Conservation (phyloP, 1,284 basidiomycete genomes). For the Pascua sp. region DNA sequence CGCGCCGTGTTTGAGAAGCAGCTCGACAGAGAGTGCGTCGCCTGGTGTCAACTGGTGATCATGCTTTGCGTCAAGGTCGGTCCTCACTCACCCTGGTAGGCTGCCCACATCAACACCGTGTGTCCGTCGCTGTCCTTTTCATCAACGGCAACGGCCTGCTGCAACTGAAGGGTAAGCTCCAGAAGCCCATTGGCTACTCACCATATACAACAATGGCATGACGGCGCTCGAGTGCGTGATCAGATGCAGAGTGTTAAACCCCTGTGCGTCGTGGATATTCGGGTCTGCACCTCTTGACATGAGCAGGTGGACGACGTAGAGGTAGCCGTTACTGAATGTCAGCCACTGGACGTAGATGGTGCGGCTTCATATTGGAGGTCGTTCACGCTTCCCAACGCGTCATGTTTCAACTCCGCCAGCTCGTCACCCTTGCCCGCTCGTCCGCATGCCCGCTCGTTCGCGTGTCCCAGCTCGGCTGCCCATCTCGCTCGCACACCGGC, state of each 20-base stretch:
- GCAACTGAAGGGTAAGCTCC: constrained; percentile 57
- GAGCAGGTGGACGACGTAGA: constrained; percentile 89
- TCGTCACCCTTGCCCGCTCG: no score
- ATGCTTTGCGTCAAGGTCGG: no score
- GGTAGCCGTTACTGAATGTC: constrained; percentile 71
- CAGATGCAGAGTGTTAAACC: constrained; percentile 93
- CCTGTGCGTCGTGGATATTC: constrained; percentile 83
- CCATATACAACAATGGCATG: constrained; percentile 87
- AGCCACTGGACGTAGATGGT: not conserved
- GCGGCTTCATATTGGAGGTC: no score
- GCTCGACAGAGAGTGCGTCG: constrained; percentile 88
- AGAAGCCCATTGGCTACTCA: no score
- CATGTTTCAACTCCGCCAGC: no score
- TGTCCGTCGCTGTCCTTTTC: constrained; percentile 87
- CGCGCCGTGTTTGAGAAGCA: constrained; percentile 84
- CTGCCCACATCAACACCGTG: constrained; percentile 97
- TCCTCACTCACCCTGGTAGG: constrained; percentile 65
- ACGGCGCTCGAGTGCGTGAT: constrained; percentile 90
- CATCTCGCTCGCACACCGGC: no score
- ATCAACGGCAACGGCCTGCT: constrained; percentile 85
- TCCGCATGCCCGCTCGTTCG: no score
- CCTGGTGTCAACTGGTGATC: constrained; percentile 5
- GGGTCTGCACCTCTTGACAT: constrained; percentile 88
- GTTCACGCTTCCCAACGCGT: no score
- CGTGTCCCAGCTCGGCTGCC: no score